Evolutionary conservation across 2,329 filamentous ascomycete species (phyloP).

Genomic region (Sclerotinia sclerotiorum): DNA sequence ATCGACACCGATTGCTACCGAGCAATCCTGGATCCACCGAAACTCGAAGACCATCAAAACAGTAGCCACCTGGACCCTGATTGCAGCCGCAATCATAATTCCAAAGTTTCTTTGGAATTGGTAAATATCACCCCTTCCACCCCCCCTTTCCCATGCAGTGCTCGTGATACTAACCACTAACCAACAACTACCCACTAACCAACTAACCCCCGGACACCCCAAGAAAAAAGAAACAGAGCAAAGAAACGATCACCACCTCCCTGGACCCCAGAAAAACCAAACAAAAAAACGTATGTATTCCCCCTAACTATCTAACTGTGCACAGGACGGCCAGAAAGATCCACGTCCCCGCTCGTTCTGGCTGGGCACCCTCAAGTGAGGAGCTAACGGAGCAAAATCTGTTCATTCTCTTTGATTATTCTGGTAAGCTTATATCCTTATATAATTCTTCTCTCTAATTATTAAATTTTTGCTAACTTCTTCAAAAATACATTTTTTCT

Average conservation of each 20-base stretch:
- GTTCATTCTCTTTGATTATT: neutral
- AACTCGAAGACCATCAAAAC: conserved; percentile 1
- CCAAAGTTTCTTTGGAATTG: conserved; percentile 15
- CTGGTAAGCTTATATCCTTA: neutral
- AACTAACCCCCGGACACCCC: neutral
- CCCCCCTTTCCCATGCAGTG: neutral
- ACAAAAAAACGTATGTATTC: neutral
- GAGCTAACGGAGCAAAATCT: conserved; percentile 4
- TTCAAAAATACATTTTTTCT: neutral
- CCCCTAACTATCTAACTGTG: neutral
- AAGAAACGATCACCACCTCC: neutral
- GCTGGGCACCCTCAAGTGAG: conserved; percentile 19
- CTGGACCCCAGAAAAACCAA: neutral
- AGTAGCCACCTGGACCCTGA: neutral
- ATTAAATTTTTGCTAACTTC: neutral
- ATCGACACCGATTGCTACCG: neutral
- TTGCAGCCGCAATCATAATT: conserved; percentile 15
- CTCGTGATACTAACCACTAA: neutral
- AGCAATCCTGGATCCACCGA: conserved; percentile 12
- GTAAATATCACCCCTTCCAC: neutral
- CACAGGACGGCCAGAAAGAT: conserved; percentile 7
- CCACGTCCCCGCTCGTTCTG: conserved; percentile 18
- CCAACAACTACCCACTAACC: neutral
- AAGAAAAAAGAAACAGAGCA: neutral
- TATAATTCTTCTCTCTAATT: neutral